A percentile compares a stretch with the other conserved stretches of the same genome.
Conservation (phyloP, 2,329 filamentous ascomycete genomes). For the Grosmannia huntii region DNA sequence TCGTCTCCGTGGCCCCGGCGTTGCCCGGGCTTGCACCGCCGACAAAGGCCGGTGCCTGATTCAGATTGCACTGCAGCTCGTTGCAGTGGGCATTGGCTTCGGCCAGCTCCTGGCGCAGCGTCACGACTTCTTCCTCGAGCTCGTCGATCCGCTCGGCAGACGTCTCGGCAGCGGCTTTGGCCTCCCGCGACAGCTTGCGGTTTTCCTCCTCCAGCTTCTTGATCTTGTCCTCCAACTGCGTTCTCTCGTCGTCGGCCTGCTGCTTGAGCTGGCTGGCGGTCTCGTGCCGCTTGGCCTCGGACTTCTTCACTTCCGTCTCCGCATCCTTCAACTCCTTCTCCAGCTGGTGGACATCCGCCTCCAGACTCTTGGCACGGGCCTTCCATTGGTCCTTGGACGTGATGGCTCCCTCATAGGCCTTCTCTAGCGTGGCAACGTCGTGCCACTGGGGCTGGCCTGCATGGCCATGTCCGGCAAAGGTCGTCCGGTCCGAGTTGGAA, state of each 20-base stretch:
- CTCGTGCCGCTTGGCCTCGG: constrained; percentile 9
- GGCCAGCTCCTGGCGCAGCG: constrained; percentile 13
- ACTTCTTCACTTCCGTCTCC: constrained; percentile 1
- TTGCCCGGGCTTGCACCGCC: constrained; percentile 6
- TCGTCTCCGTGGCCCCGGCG: background rate
- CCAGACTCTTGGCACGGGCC: constrained; percentile 13
- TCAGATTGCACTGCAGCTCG: constrained; percentile 14
- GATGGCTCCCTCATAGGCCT: constrained; percentile 14
- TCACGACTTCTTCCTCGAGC: constrained; percentile 10
- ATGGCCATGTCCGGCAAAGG: constrained; percentile 6
- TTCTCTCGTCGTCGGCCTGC: constrained; percentile 14
- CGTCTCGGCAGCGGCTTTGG: background rate
- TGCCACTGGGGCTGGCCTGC: constrained; percentile 14
- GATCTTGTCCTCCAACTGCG: constrained; percentile 12
- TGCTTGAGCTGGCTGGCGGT: constrained; percentile 16
- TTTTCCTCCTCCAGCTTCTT: constrained; percentile 7
- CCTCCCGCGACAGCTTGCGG: constrained; percentile 1
- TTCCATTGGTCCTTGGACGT: constrained; percentile 15
- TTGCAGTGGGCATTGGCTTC: constrained; percentile 14
- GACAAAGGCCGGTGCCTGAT: constrained; percentile 10
- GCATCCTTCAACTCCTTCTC: constrained; percentile 13
- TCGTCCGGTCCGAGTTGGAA: constrained; percentile 6
- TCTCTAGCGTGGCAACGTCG: constrained; percentile 16
- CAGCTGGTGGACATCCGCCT: constrained; percentile 12
- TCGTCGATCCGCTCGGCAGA: constrained; percentile 6